Conservation (phyloP, 441 rosid genomes). For the Daphne laureola region DNA sequence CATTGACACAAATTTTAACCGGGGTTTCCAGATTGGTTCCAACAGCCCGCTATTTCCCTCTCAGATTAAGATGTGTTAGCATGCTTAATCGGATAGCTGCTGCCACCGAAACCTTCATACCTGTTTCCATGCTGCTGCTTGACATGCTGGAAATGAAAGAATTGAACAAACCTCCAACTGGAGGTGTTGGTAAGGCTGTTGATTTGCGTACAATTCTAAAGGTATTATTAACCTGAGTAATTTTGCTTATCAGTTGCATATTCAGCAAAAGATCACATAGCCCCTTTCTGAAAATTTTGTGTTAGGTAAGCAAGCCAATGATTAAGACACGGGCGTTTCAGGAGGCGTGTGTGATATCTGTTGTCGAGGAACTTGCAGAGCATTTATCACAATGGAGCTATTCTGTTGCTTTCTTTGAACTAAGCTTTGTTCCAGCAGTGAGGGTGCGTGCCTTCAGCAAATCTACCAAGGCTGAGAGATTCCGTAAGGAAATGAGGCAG, state of each 20-base stretch:
- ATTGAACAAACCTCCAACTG: constrained; percentile 69
- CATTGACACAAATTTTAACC: constrained; percentile 70
- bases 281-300: constrained; percentile 5
- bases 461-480: constrained; percentile 78
- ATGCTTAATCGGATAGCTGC: constrained; percentile 87
- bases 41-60: constrained; percentile 86
- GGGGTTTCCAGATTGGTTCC: constrained; percentile 94
- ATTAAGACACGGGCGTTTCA: constrained; percentile 91
- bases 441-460: constrained; percentile 72
- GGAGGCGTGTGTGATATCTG: constrained; percentile 86
- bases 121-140: constrained; percentile 81
- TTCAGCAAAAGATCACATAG: not conserved
- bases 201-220: constrained; percentile 62
- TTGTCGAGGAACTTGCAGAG: constrained; percentile 80
- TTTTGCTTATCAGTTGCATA: not conserved
- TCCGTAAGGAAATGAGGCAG: constrained; percentile 77
- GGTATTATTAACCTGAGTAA: constrained; percentile 29
- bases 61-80: constrained; percentile 77
- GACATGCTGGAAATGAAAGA: constrained; percentile 99
- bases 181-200: constrained; percentile 86
- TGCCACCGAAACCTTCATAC: constrained; percentile 67
- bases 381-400: constrained; percentile 93
- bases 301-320: constrained; percentile 74
- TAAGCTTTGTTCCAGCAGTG: constrained; percentile 70
- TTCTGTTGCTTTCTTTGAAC: constrained; percentile 73